Evolutionary conservation across 129 eudicot species (phyloP).

Genomic region (Helichrysum umbraculigerum): DNA sequence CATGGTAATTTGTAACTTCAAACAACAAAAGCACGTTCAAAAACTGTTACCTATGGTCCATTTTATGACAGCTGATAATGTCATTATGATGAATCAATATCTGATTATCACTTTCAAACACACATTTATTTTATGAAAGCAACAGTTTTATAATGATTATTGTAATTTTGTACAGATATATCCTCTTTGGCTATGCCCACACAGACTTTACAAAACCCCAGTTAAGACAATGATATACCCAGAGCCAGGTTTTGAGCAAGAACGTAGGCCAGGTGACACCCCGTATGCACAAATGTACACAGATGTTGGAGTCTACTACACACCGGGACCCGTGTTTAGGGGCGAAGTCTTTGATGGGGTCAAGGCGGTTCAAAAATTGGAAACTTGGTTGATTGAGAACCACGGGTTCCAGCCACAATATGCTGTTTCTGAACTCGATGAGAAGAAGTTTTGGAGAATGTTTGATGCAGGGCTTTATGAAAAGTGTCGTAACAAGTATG

Average conservation of each 20-base stretch:
- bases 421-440: slow-evolving; percentile 84
- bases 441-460: slow-evolving; percentile 99
- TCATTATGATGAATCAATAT: background rate
- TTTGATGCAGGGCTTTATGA: slow-evolving; percentile 88
- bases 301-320: slow-evolving; percentile 92
- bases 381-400: slow-evolving; percentile 90
- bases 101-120: background rate
- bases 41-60: background rate
- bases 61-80: background rate
- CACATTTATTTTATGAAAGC: background rate
- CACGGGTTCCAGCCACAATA: slow-evolving; percentile 96
- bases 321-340: slow-evolving; percentile 85
- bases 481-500: slow-evolving; percentile 81
- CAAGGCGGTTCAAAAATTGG: slow-evolving; percentile 67
- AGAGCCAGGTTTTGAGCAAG: slow-evolving; percentile 87
- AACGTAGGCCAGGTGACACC: slow-evolving; percentile 87
- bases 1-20: too few species aligned
- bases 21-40: background rate
- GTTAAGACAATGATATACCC: slow-evolving; percentile 90
- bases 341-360: slow-evolving; percentile 89
- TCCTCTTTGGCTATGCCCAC: slow-evolving; percentile 99
- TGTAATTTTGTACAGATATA: slow-evolving; percentile 50
- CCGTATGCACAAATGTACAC: slow-evolving; percentile 94
- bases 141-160: background rate
- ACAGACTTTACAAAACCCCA: slow-evolving; percentile 85